Evolutionary conservation across 148 eudicot species (phyloP), one percentile per base, ranked within the genome.

Genomic region (Salicornia ramosissima): DNA sequence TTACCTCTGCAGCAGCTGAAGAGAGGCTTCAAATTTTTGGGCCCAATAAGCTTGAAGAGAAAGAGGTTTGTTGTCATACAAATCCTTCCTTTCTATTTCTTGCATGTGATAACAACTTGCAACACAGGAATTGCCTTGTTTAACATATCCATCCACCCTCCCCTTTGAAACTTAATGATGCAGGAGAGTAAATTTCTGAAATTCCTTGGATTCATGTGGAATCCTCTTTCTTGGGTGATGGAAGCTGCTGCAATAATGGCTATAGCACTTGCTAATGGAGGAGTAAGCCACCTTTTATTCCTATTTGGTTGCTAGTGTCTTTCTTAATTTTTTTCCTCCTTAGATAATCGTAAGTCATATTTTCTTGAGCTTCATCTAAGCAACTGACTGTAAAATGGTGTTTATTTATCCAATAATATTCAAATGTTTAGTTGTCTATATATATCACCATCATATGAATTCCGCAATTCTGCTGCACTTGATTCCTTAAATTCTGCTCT

Each of bases 221-320:
- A 84, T 67, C 87, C 87, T 69, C 81, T 84, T 33, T 84, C 87
- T 16, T 84, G 85, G 87, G 85, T 81, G 36, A 81, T 81, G 87
- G 87, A 84, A 74, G 87, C 87, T 64, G 87, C 87, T 45, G 87
- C 85, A 14, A 81, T 84, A 57, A 84, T 84, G 87, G 87, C 85
- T 28, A 81, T 84, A 45, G 87, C 81, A 5, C 83, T 84, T 26
- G 87, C 85, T 47, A 84, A 81, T 72, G 87, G 87, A 74, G 87
- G 87, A 71, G 87, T 81, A 76, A 79, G 79, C 19, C 25, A 29
- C 47, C 73, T 42, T 21, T 0, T 39, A 22, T 12, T 8, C 2
- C 28, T 15, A 36, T 53, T 22, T 52, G n/a, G 49, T 36, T 36
- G 47, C 47, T 62, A n/a, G 14, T 30, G 19, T 61, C 8, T 60